Base-by-base conservation (phyloP, 345 rosid genomes). In the Eutrema japonicum region DNA sequence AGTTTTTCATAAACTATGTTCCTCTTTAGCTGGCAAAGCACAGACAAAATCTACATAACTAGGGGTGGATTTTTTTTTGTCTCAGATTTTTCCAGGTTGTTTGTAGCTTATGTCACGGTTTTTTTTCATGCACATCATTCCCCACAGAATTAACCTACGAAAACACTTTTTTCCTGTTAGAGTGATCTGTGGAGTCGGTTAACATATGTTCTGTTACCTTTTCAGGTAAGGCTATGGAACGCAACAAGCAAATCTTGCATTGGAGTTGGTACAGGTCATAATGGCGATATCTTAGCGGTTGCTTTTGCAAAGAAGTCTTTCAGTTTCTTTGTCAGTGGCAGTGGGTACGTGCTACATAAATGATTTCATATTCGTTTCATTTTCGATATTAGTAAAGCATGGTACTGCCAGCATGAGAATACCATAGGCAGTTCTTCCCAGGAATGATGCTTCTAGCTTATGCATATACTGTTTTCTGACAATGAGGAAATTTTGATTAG, bases 161-260 rank as follows among this genome's bases (percentile, higher is more conserved):
- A 46, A 32, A 9, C 4, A 10, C 46, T 0, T 32, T 7, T 58
- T 66, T 61, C 37, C 13, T 48, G 26, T 40, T 16, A 1, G 53
- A 58, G 53, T 67, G 55, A 49, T 59, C 10, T 42, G 63, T 36
- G 68, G 56, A 51, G 56, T 51, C 2, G 14, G 47, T 45, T 36
- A 61, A 38, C 65, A 52, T 68, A 26, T 74, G 57, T 64, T 64
- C 55, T 42, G n/a, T 73, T 72, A 70, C 62, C 62, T 62, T 13
- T 83, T 49, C 70, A 95, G 99, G 92, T 89, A 70, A 85, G 99
- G 81, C 78, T 95, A 59, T 95, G 99, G 97, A 90, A 89, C 11
- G 74, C 92, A 70, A 85, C 83, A 56, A 81, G 74, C 72, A 79
- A 79, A 79, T 69, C 82, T 67, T 95, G 99, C 74, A 70, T 95